Conservation (phyloP, 768 basidiomycete genomes). For the Panaeolus papilionaceus region DNA sequence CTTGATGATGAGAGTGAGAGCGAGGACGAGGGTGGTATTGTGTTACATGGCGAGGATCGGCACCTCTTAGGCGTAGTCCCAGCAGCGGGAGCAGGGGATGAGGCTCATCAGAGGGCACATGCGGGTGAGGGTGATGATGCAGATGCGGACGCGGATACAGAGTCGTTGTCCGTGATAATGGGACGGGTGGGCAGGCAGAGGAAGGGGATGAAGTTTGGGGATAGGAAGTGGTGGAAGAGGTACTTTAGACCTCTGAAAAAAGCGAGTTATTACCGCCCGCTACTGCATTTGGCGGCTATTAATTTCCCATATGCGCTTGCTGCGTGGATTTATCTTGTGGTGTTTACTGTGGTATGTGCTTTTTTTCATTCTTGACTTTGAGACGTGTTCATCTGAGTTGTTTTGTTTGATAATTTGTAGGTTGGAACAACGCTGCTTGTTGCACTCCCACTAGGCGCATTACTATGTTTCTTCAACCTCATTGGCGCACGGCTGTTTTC, state of each 20-base stretch:
- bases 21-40: background rate
- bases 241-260: constrained; percentile 71
- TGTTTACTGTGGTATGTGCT: constrained; percentile 77
- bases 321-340: constrained; percentile 84
- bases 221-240: constrained; percentile 46
- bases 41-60: too few relatives aligned
- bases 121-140: constrained; percentile 19
- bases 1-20: constrained; percentile 38
- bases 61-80: too few relatives aligned
- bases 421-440: constrained; percentile 82
- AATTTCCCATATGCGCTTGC: constrained; percentile 81
- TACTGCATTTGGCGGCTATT: constrained; percentile 72
- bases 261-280: constrained; percentile 64
- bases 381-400: constrained; percentile 2
- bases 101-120: too few relatives aligned
- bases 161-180: constrained; percentile 32
- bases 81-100: too few relatives aligned
- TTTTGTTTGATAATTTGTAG: constrained; percentile 41
- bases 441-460: constrained; percentile 76
- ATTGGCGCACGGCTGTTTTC: constrained; percentile 76
- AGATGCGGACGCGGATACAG: constrained; percentile 38
- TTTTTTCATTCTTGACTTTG: constrained; percentile 2
- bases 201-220: constrained; percentile 35
- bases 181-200: constrained; percentile 20
- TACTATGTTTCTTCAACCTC: constrained; percentile 80